Conservation (phyloP, 2,329 filamentous ascomycete species). For the Cercospora beticola region DNA sequence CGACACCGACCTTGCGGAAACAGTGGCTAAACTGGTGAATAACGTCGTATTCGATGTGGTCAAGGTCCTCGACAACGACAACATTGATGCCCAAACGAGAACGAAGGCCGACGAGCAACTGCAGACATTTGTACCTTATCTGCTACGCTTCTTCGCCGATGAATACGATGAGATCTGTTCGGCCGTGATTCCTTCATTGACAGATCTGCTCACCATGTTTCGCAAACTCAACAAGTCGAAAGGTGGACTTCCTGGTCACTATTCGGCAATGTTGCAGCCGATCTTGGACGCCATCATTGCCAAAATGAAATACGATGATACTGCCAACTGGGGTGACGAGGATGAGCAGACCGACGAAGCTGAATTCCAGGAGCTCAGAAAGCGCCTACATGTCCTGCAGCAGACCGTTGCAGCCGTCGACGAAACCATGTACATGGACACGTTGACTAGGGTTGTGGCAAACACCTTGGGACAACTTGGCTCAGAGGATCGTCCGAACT, state of each 20-base stretch:
- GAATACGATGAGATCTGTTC: slow-evolving; percentile 98
- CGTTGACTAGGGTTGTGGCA: slow-evolving; percentile 82
- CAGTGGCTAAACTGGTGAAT: slow-evolving; percentile 93
- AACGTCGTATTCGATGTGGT: slow-evolving; percentile 84
- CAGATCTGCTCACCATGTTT: slow-evolving; percentile 86
- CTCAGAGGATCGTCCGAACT: slow-evolving; percentile 74
- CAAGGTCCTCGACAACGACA: slow-evolving; percentile 73
- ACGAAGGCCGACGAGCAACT: slow-evolving; percentile 78
- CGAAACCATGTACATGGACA: slow-evolving; percentile 82
- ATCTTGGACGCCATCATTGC: slow-evolving; percentile 88
- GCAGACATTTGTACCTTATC: slow-evolving; percentile 77
- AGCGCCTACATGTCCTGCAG: slow-evolving; percentile 84
- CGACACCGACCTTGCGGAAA: slow-evolving; percentile 92
- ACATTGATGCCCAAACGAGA: slow-evolving; percentile 62
- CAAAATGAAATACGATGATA: slow-evolving; percentile 98
- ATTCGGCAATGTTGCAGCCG: slow-evolving; percentile 78
- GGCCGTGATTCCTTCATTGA: slow-evolving; percentile 88
- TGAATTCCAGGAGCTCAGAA: slow-evolving; percentile 92
- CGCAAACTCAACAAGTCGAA: slow-evolving; percentile 69
- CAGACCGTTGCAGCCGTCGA: slow-evolving; percentile 90
- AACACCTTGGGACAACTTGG: slow-evolving; percentile 81
- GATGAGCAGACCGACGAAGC: slow-evolving; percentile 95
- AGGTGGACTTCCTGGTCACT: slow-evolving; percentile 66
- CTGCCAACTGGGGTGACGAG: slow-evolving; percentile 86
- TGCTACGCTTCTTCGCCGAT: slow-evolving; percentile 93